Evolutionary conservation across 164 flowering plant genomes (phyloP).

Genomic region (Umbilicus rupestris): DNA sequence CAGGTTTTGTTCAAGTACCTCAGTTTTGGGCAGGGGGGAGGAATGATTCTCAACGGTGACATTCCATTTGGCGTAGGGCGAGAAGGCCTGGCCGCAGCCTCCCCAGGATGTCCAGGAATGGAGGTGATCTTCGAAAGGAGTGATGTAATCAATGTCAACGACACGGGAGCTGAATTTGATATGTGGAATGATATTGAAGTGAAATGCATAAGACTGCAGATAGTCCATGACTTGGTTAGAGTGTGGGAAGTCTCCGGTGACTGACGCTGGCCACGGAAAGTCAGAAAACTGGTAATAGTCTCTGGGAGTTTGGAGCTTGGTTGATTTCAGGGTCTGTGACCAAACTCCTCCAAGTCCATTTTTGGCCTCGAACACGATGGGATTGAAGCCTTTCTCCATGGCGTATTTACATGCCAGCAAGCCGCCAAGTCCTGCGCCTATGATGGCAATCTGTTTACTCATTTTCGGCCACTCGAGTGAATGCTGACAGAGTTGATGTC

Average conservation of each 20-base stretch:
- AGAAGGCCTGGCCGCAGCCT: constrained; percentile 19
- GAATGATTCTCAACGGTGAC: constrained; percentile 14
- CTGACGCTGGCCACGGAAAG: constrained; percentile 24
- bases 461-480: background rate
- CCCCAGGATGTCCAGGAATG: constrained; percentile 20
- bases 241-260: constrained; percentile 20
- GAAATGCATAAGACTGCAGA: constrained; percentile 19
- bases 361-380: constrained; percentile 20
- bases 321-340: constrained; percentile 21
- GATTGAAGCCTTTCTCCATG: constrained; percentile 18
- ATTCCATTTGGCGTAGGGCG: constrained; percentile 19
- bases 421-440: constrained; percentile 29
- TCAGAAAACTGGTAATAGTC: constrained; percentile 24
- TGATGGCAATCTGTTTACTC: constrained; percentile 16
- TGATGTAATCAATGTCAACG: constrained; percentile 11
- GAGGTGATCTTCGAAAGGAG: background rate
- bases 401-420: constrained; percentile 23
- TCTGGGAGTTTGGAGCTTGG: constrained; percentile 29
- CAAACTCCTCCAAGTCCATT: constrained; percentile 23
- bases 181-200: constrained; percentile 19
- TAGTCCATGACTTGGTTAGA: constrained; percentile 25
- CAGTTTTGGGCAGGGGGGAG: background rate
- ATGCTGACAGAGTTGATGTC: background rate
- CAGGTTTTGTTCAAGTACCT: background rate
- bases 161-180: constrained; percentile 21